These are phyloP conservation scores for Verticillium zaregamsianum DNA, from an alignment of 2,329 filamentous ascomycete species.

Conservation along the genomic window DNA sequence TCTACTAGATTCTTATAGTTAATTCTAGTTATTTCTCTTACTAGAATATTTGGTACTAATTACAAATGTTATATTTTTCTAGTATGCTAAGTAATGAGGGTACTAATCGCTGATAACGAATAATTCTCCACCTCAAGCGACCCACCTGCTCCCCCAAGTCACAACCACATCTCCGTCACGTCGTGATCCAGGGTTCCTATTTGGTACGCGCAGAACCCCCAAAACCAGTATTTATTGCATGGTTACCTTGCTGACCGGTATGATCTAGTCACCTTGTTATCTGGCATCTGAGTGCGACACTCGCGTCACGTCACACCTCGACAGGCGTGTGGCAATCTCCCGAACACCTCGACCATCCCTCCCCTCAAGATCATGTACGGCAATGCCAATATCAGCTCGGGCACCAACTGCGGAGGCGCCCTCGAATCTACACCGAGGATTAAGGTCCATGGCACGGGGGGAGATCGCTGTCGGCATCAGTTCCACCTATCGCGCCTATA, in stretches of 20 bases:
- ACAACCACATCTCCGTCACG: too few species aligned
- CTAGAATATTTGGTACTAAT: too few species aligned
- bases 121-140: too few species aligned
- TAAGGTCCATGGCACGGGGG: not conserved
- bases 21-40: too few species aligned
- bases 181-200: too few species aligned
- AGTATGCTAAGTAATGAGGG: too few species aligned
- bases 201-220: too few species aligned
- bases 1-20: too few species aligned
- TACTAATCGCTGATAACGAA: too few species aligned
- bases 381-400: not conserved
- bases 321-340: not conserved
- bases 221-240: too few species aligned
- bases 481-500: conserved; percentile 7
- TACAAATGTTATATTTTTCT: too few species aligned
- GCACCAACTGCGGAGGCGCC: not conserved
- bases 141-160: too few species aligned
- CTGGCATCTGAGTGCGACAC: not conserved
- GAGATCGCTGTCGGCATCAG: conserved; percentile 10
- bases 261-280: not conserved
- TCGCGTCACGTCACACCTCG: not conserved
- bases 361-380: not conserved
- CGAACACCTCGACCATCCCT: not conserved
- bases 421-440: not conserved
- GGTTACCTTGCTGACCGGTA: not conserved